These are phyloP conservation scores for Xylaria cubensis DNA, from an alignment of 495 filamentous ascomycete species.

Conservation along the genomic window DNA sequence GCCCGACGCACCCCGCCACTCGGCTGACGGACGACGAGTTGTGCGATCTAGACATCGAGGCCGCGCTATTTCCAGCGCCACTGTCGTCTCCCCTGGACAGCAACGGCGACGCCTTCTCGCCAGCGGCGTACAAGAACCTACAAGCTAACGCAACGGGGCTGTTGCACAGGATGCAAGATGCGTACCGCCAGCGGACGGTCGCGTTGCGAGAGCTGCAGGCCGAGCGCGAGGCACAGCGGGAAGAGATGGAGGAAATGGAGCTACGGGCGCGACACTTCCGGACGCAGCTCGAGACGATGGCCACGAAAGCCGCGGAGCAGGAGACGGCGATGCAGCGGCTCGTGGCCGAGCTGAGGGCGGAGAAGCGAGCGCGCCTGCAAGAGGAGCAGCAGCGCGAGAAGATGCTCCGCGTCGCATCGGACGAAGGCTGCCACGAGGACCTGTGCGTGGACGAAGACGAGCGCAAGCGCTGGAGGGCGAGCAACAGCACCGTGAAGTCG, in stretches of 20 bases:
- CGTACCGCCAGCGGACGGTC: conserved; percentile 69
- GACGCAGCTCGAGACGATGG: conserved; percentile 78
- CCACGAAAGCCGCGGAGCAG: conserved; percentile 68
- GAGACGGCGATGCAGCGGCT: conserved; percentile 68
- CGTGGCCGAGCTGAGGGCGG: conserved; percentile 66
- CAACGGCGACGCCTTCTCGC: conserved; percentile 60
- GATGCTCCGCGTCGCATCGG: conserved; percentile 13
- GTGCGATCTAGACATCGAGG: conserved; percentile 66
- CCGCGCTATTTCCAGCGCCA: conserved; percentile 66
- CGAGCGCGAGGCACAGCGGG: conserved; percentile 68
- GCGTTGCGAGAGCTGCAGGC: conserved; percentile 64
- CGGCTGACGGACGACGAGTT: conserved; percentile 62
- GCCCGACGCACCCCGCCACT: conserved; percentile 34
- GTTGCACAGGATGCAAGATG: conserved; percentile 68
- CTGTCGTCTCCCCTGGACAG: conserved; percentile 33
- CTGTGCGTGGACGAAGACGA: conserved; percentile 60
- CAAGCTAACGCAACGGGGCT: conserved; percentile 71
- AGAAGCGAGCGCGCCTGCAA: conserved; percentile 60
- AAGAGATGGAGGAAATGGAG: conserved; percentile 79
- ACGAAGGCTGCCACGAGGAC: conserved; percentile 51
- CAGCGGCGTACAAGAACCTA: conserved; percentile 73
- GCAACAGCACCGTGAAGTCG: conserved; percentile 56
- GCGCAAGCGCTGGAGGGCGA: conserved; percentile 57
- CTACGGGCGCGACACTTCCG: conserved; percentile 70
- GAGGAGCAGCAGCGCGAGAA: conserved; percentile 53